A percentile compares a stretch with the other conserved stretches of the same genome.
phyloP scores from a whole-genome alignment of 306 rosid genomes.

The Trifolium repens region DNA sequence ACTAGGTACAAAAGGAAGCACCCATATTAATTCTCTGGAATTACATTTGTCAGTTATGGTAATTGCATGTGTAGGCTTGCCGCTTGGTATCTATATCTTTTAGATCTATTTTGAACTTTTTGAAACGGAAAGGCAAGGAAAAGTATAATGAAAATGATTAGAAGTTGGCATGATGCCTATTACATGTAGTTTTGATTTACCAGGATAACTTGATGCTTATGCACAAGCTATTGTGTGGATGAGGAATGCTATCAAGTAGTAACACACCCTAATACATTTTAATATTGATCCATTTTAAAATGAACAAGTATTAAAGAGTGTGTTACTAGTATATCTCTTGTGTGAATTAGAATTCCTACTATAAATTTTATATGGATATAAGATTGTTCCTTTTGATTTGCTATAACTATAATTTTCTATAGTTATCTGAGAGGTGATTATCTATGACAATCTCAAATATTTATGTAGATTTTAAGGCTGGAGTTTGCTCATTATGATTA shows the following conservation, averaged over 20 bases:
- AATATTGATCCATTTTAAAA: background rate
- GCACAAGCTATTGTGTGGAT: background rate
- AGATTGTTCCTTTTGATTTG: constrained; percentile 25
- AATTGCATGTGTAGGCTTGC: constrained; percentile 25
- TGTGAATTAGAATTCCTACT: constrained; percentile 22
- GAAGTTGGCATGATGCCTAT: background rate
- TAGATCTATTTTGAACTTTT: constrained; percentile 25
- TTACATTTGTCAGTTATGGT: background rate
- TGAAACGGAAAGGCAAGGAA: background rate
- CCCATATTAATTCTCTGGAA: constrained; percentile 16
- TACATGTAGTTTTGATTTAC: background rate
- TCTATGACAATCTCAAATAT: constrained; percentile 4
- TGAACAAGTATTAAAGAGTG: background rate
- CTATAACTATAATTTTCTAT: constrained; percentile 34
- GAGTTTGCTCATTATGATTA: constrained; percentile 94
- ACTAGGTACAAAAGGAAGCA: constrained; percentile 17
- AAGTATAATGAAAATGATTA: constrained; percentile 1
- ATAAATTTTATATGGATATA: background rate
- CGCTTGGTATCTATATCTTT: background rate
- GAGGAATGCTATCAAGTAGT: background rate
- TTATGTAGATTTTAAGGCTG: constrained; percentile 67
- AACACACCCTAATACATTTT: background rate
- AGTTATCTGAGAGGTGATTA: constrained; percentile 22
- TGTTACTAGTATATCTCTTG: background rate
- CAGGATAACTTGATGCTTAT: background rate